Evolutionary conservation across 176 grass and related monocot species (phyloP), one percentile per base, ranked within the genome.

Genomic region (Zoysia japonica): DNA sequence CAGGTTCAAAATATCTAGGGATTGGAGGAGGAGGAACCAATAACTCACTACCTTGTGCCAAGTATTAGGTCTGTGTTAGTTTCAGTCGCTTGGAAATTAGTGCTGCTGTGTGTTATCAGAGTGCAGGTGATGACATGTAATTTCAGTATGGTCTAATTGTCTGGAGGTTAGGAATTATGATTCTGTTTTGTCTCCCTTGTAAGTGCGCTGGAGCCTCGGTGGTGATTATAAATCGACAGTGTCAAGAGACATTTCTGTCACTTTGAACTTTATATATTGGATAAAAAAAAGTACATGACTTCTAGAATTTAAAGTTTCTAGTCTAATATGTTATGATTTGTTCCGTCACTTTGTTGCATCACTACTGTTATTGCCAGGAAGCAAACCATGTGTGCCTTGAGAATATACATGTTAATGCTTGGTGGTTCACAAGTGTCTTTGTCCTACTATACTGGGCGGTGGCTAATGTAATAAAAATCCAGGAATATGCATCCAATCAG

Each of bases 1-100:
- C 87, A 85, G 87, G 59, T 61, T 46, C 45, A 61, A 47, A 20
- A 73, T 46, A 72, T 60, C 2, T 9, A 69, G 81, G 64, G 65
- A 66, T 48, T 42, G 65, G 82, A 20, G 65, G 57, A 75, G 28
- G 63, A 55, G 14, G 2, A 61, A 78, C 35, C 59, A 42, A 63
- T 65, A 42, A 11, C 63, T 66, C 59, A 41, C 7, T 47, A 81
- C 61, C 75, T 72, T 51, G 67, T 77, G 40, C 35, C 44, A 78
- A 59, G 9, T 16, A 65, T 10, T 65, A 71, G 60, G 17, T 52
- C 51, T 45, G 36, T 78, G 67, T 61, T 75, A 63, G 63, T 69
- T 75, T 88, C 65, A 11, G 38, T 84, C 42, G 28, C 41, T 72
- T 72, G 78, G 40, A 16, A 88, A 62, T 47, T 13, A 56, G 51